Evolutionary conservation across 179 eudicot genomes (phyloP).

Genomic region (Dionaea muscipula): DNA sequence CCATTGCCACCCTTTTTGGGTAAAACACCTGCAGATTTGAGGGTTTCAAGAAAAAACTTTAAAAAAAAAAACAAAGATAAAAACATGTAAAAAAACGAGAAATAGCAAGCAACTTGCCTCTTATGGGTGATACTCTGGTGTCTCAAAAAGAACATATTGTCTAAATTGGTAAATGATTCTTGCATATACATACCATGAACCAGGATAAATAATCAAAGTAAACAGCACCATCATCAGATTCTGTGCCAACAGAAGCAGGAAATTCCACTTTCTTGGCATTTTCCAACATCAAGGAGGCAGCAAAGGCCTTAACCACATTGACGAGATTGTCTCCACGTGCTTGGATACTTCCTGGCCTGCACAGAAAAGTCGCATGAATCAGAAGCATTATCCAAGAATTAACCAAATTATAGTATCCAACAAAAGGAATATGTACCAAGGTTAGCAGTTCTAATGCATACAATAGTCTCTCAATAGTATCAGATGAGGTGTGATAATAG

Average conservation of each 20-base stretch:
- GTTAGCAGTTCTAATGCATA: conserved; percentile 46
- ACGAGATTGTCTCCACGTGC: conserved; percentile 92
- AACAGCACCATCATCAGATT: conserved; percentile 40
- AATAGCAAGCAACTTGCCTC: neutral
- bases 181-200: conserved; percentile 53
- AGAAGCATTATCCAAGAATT: conserved; percentile 17
- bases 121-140: neutral
- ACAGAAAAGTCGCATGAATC: conserved; percentile 23
- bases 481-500: conserved; percentile 81
- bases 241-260: conserved; percentile 26
- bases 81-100: neutral
- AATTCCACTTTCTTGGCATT: conserved; percentile 47
- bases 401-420: conserved; percentile 14
- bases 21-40: conserved; percentile 47
- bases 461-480: conserved; percentile 85
- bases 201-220: conserved; percentile 75
- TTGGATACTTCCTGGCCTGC: conserved; percentile 96
- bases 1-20: conserved; percentile 50
- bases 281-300: conserved; percentile 48
- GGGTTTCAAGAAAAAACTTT: too few species aligned
- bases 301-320: conserved; percentile 64
- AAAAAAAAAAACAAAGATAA: too few species aligned
- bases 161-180: neutral
- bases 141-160: neutral
- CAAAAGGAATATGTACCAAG: conserved; percentile 34